These are phyloP conservation scores for Harrya chromipes DNA, from an alignment of 768 basidiomycete species.

Conservation along the genomic window DNA sequence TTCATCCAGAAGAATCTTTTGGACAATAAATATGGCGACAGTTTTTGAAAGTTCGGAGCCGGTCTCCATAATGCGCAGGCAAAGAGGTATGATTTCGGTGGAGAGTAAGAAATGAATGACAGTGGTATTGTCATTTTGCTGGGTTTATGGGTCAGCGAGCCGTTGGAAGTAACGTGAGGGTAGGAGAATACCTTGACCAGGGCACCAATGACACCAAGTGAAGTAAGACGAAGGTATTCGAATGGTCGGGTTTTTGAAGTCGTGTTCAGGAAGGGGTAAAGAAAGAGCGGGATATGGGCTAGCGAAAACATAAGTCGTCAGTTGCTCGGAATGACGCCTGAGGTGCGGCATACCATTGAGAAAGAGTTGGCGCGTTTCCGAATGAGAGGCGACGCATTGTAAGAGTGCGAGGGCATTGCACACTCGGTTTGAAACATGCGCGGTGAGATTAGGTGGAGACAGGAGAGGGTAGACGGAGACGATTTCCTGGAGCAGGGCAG, in stretches of 20 bases:
- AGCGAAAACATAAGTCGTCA: constrained; percentile 3
- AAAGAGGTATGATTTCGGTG: constrained; percentile 99
- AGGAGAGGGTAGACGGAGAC: constrained; percentile 97
- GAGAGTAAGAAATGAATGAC: constrained; percentile 99
- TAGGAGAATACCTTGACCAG: constrained; percentile 83
- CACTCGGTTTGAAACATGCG: constrained; percentile 96
- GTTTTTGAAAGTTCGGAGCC: constrained; percentile 98
- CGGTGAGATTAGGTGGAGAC: constrained; percentile 92
- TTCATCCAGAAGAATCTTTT: constrained; percentile 96
- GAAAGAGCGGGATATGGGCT: constrained; percentile 94
- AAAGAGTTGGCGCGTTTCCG: constrained; percentile 93
- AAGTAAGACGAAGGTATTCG: constrained; percentile 98
- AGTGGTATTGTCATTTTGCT: constrained; percentile 99
- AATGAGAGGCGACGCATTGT: constrained; percentile 97
- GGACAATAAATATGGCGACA: constrained; percentile 99
- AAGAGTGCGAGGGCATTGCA: constrained; percentile 97
- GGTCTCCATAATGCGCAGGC: constrained; percentile 99
- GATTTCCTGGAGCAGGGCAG: constrained; percentile 94
- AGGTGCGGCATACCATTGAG: constrained; percentile 64
- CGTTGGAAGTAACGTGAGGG: background rate
- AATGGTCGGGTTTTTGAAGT: constrained; percentile 99
- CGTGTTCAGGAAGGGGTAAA: constrained; percentile 98
- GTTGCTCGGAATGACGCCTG: background rate
- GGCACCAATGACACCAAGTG: constrained; percentile 98
- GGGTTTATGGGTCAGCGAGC: constrained; percentile 12